Conservation (phyloP, 169 alveolate genomes). For the Besnoitia besnoiti region DNA sequence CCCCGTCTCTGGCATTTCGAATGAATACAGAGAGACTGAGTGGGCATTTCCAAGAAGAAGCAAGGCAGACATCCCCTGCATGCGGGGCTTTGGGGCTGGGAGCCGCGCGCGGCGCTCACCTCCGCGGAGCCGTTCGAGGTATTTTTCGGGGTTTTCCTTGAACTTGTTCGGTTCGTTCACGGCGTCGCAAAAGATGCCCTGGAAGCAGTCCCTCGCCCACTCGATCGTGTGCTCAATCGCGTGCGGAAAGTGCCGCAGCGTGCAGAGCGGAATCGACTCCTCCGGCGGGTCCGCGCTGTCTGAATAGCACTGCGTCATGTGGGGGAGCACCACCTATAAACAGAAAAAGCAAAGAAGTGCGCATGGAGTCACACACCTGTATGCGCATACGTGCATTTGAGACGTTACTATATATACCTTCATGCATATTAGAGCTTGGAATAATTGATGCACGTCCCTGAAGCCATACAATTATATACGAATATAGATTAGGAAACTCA, state of each 20-base stretch:
- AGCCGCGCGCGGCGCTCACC: conserved; percentile 20
- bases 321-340: conserved; percentile 93
- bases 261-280: conserved; percentile 97
- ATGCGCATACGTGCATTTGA: background rate
- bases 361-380: background rate
- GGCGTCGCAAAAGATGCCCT: conserved; percentile 93
- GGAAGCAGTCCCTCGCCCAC: conserved; percentile 99
- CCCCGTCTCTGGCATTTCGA: background rate
- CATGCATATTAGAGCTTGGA: background rate
- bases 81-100: too few relatives aligned
- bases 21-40: background rate
- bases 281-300: conserved; percentile 99
- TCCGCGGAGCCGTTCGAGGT: conserved; percentile 54
- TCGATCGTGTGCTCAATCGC: conserved; percentile 98
- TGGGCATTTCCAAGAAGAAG: background rate
- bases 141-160: conserved; percentile 57
- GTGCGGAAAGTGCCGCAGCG: conserved; percentile 97
- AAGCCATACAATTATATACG: too few relatives aligned
- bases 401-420: too few relatives aligned
- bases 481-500: too few relatives aligned
- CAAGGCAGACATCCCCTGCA: too few relatives aligned
- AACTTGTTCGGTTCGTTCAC: conserved; percentile 90
- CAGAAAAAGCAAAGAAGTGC: background rate
- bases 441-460: too few relatives aligned
- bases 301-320: conserved; percentile 95